A percentile compares a stretch with the other conserved stretches of the same genome.
phyloP scores from a whole-genome alignment of 75 land plant species.

The Sequoia sempervirens region DNA sequence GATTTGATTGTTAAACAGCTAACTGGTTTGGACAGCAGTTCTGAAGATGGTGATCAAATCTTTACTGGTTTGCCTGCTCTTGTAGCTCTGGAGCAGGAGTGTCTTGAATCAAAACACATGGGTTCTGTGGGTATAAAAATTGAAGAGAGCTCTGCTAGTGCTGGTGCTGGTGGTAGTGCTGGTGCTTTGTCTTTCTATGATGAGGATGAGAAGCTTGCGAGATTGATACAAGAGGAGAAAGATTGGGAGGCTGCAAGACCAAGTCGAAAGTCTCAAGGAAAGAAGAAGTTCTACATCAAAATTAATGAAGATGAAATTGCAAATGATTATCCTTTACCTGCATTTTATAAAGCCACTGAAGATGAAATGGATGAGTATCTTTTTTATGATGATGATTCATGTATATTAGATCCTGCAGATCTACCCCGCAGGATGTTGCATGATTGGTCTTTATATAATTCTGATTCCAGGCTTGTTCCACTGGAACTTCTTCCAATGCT shows the following conservation, averaged over 20 bases:
- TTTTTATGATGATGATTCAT: slow-evolving; percentile 52
- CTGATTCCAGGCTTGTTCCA: slow-evolving; percentile 82
- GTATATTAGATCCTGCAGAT: slow-evolving; percentile 29
- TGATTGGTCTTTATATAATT: slow-evolving; percentile 93
- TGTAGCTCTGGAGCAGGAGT: slow-evolving; percentile 58
- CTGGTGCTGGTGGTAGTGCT: slow-evolving; percentile 3
- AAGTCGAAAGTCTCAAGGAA: slow-evolving; percentile 17
- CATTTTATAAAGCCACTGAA: slow-evolving; percentile 62
- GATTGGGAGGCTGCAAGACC: slow-evolving; percentile 51
- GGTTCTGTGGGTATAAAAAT: slow-evolving; percentile 16
- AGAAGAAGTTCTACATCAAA: slow-evolving; percentile 72
- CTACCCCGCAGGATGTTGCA: slow-evolving; percentile 76
- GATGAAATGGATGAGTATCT: slow-evolving; percentile 86
- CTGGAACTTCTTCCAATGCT: slow-evolving; percentile 93
- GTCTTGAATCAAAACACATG: slow-evolving; percentile 10
- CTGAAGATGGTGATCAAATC: slow-evolving; percentile 38
- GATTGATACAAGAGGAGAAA: slow-evolving; percentile 80
- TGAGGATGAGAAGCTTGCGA: slow-evolving; percentile 79
- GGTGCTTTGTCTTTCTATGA: slow-evolving; percentile 21
- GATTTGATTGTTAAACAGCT: slow-evolving; percentile 71
- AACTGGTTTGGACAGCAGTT: slow-evolving; percentile 61
- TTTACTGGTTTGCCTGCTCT: slow-evolving; percentile 69
- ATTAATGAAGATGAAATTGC: slow-evolving; percentile 97
- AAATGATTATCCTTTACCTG: slow-evolving; percentile 86
- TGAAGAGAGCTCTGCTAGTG: slow-evolving; percentile 3